Base-by-base conservation (phyloP, 1,284 basidiomycete genomes). In the Cryptococcus hybrid region DNA sequence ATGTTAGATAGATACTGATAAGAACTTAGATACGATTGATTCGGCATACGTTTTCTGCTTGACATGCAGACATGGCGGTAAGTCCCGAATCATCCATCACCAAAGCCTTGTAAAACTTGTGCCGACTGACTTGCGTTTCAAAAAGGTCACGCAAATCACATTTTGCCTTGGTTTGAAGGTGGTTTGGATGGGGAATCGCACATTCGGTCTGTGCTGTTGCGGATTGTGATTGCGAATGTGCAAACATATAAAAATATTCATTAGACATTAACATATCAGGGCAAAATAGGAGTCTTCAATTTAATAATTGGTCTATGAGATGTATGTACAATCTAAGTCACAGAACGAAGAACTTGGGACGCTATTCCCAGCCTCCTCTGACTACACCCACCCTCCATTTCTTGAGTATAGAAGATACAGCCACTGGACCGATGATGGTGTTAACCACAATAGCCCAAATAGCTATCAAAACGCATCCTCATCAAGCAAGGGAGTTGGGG, bases 391-490 rank as follows among this genome's bases (percentile, higher is more conserved):
- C 65, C 8, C 72, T 69, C 34, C 63, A 72, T 43, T 76, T 66
- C 63, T 76, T 78, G 45, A 79, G 63, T 4, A 69, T 66, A 60
- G 59, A 69, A 54, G 80, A 79, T 3, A 82, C 79, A 34, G 68
- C 69, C 2, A 82, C 65, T 0, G 82, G 82, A 0, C 83, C 82
- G 1, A 80, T 54, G 37, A 84, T 75, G 0, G 82, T 83, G 64
- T 81, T 82, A 3, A 83, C 44, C n/a, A 82, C 69, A 51, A 82
- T 82, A 2, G 81, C 81, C 82, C 82, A 84, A 8, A 80, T 77
- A 36, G 76, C 76, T 7, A 83, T 69, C 37, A 63, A 63, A 81
- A 83, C 13, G 78, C 73, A 49, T 82, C 80, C 35, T 79, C 75
- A 18, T 63, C 62, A 3, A 81, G 65, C 5, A 81, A 71, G 1